phyloP scores from a whole-genome alignment of 2,329 filamentous ascomycete species.

The Chrysoporthe puriensis region DNA sequence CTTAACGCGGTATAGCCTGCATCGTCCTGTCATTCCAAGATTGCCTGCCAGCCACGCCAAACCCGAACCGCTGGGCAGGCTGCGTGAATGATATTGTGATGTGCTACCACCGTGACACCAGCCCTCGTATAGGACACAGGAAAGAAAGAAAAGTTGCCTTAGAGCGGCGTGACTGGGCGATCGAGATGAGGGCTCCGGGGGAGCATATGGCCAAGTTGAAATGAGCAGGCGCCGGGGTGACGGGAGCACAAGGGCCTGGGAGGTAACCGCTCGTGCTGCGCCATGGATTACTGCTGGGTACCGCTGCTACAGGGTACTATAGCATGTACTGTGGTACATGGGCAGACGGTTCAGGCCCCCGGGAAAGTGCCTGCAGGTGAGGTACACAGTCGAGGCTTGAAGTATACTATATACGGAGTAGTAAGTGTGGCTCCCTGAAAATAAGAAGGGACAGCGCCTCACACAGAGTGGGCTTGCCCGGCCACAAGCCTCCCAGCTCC shows the following conservation, averaged over 20 bases:
- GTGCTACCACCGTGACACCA: conserved; percentile 1
- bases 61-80: neutral
- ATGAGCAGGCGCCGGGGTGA: neutral
- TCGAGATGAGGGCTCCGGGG: neutral
- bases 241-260: neutral
- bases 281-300: no score
- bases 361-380: neutral
- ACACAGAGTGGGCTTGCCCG: neutral
- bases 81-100: conserved; percentile 3
- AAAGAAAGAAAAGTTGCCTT: neutral
- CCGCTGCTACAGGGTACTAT: no score
- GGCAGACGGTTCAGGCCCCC: neutral
- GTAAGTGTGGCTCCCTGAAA: neutral
- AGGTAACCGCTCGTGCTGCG: no score
- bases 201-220: neutral
- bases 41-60: conserved; percentile 7
- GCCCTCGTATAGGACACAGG: neutral
- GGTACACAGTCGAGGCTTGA: neutral
- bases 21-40: neutral
- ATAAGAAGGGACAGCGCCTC: neutral
- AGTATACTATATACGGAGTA: neutral
- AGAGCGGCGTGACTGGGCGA: neutral
- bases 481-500: conserved; percentile 4
- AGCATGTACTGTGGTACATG: no score
- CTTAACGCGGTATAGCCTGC: conserved; percentile 2